phyloP scores from a whole-genome alignment of 768 basidiomycete genomes.

The Hemileccinum rubropunctum region DNA sequence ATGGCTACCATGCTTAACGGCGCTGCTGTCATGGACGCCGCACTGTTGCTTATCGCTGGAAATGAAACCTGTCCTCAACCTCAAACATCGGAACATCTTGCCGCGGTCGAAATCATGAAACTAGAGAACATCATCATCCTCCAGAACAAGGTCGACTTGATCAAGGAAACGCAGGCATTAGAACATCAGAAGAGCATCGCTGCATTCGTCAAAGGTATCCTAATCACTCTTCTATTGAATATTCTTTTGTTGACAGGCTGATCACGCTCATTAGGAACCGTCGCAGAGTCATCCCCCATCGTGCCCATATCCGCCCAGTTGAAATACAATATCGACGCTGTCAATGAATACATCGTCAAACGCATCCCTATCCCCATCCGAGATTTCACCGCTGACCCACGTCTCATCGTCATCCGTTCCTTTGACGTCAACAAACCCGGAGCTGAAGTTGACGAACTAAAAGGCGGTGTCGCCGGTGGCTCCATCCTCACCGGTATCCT shows the following conservation, averaged over 20 bases:
- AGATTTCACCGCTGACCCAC: slow-evolving; percentile 88
- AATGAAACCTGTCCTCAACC: slow-evolving; percentile 99
- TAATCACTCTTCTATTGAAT: neutral
- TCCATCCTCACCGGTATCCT: slow-evolving; percentile 93
- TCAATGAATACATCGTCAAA: slow-evolving; percentile 98
- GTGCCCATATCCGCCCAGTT: slow-evolving; percentile 98
- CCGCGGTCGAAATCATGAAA: slow-evolving; percentile 99
- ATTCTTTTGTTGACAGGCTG: neutral
- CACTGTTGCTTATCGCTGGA: slow-evolving; percentile 90
- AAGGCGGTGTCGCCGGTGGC: slow-evolving; percentile 98
- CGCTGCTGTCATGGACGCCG: slow-evolving; percentile 99
- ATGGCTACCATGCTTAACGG: slow-evolving; percentile 99
- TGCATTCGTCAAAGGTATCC: slow-evolving; percentile 89
- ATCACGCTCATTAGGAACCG: slow-evolving; percentile 64
- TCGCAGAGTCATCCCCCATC: slow-evolving; percentile 96
- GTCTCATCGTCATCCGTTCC: slow-evolving; percentile 96
- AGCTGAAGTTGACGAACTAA: slow-evolving; percentile 93
- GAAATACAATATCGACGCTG: slow-evolving; percentile 98
- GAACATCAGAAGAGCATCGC: slow-evolving; percentile 96
- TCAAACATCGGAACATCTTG: slow-evolving; percentile 97
- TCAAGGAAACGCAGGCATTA: slow-evolving; percentile 90
- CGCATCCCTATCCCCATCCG: slow-evolving; percentile 92
- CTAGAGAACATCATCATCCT: slow-evolving; percentile 96
- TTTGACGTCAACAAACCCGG: slow-evolving; percentile 99
- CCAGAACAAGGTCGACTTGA: slow-evolving; percentile 98